Percentiles rank a stretch among this genome's conserved stretches.
Conservation (phyloP, 2,329 filamentous ascomycete genomes). For the Leptographium lundbergii region DNA sequence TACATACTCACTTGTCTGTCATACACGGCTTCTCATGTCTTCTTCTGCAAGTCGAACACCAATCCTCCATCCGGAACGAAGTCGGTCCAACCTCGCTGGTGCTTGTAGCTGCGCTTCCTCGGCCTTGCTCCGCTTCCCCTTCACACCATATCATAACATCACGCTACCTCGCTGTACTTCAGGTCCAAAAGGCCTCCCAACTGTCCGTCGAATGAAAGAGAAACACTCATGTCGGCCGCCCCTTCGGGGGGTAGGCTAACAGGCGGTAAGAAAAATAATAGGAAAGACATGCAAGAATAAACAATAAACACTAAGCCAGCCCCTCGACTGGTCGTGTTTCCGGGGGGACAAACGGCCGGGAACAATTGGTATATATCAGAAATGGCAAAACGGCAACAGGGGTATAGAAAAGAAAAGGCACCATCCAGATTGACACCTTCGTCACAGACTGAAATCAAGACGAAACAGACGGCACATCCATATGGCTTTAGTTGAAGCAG, state of each 20-base stretch:
- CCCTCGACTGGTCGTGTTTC: not conserved
- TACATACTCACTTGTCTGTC: not conserved
- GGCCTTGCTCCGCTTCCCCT: too few relatives aligned
- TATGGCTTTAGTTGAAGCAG: not conserved
- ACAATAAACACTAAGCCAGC: slow-evolving; percentile 1
- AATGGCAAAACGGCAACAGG: not conserved
- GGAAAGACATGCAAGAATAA: not conserved
- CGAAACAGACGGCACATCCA: not conserved
- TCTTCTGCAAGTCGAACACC: not conserved
- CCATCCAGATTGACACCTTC: not conserved
- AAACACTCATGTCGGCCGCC: not conserved
- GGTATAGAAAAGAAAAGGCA: not conserved
- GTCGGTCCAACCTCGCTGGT: too few relatives aligned
- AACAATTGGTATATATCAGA: not conserved
- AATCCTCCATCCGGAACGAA: not conserved
- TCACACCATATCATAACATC: too few relatives aligned
- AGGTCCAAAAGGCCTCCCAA: not conserved
- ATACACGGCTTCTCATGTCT: not conserved
- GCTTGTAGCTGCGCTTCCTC: too few relatives aligned
- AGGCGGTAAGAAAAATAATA: not conserved
- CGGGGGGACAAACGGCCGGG: not conserved
- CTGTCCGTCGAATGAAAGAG: not conserved
- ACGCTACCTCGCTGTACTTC: not conserved
- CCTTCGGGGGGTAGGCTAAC: not conserved
- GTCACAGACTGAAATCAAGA: not conserved